Evolutionary conservation across 441 rosid genomes (phyloP).

Genomic region (Isatis lusitanica): DNA sequence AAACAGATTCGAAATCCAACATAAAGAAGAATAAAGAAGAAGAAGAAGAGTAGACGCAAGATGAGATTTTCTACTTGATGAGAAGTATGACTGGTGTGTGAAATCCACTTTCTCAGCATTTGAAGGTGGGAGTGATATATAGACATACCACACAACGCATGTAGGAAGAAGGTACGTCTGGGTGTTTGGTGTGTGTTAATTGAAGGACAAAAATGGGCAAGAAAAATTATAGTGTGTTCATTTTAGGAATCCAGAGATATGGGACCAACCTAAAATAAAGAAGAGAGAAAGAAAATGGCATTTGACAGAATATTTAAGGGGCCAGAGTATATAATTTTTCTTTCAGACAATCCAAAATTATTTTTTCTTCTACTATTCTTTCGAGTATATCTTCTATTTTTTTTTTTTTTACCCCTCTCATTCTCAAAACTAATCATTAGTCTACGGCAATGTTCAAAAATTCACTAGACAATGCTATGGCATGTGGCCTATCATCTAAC

Average conservation of each 20-base stretch:
- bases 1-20: conserved; percentile 25
- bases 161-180: conserved; percentile 1
- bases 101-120: conserved; percentile 56
- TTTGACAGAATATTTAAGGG: conserved; percentile 39
- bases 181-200: conserved; percentile 32
- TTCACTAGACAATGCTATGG: not conserved
- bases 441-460: not conserved
- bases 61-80: conserved; percentile 30
- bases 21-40: conserved; percentile 28
- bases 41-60: conserved; percentile 20
- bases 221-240: conserved; percentile 49
- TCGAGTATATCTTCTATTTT: not conserved
- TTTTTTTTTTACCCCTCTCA: not conserved
- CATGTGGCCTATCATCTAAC: not conserved
- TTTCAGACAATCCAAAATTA: not conserved
- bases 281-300: conserved; percentile 22
- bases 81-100: conserved; percentile 47
- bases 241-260: conserved; percentile 47
- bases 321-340: conserved; percentile 19
- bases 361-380: not conserved
- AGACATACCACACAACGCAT: conserved; percentile 15
- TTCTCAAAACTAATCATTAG: conserved; percentile 27
- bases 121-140: conserved; percentile 52
- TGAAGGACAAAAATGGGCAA: conserved; percentile 53
- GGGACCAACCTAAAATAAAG: conserved; percentile 43